Percentiles rank a stretch among this genome's conserved stretches.
Evolutionary conservation across 768 basidiomycete species (phyloP).

Genomic region (Tylopilus vinaceipallidus): DNA sequence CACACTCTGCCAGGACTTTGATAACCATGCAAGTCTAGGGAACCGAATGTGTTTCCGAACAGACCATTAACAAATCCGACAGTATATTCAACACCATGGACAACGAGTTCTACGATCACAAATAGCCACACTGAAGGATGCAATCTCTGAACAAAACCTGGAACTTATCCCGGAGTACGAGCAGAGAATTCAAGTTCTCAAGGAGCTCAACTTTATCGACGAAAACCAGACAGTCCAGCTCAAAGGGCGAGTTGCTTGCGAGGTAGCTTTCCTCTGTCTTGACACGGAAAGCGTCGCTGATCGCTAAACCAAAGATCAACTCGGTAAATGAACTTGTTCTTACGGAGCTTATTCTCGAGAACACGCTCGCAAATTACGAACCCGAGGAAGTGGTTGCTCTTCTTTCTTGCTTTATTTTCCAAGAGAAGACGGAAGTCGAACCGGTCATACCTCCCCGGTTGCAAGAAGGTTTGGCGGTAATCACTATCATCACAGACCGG

Average conservation of each 20-base stretch:
- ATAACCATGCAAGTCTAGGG: constrained; percentile 61
- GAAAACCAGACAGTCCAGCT: constrained; percentile 93
- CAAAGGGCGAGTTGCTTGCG: constrained; percentile 97
- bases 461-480: constrained; percentile 74
- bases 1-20: constrained; percentile 62
- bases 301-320: constrained; percentile 68
- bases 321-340: constrained; percentile 96
- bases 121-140: constrained; percentile 75
- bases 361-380: constrained; percentile 85
- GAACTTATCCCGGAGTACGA: constrained; percentile 98
- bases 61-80: constrained; percentile 9
- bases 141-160: constrained; percentile 94
- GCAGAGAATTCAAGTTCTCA: constrained; percentile 85
- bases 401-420: constrained; percentile 95
- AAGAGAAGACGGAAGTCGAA: constrained; percentile 93
- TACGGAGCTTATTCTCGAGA: constrained; percentile 96
- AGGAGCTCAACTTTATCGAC: constrained; percentile 91
- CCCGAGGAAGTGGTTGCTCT: constrained; percentile 96
- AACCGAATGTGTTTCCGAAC: constrained; percentile 1
- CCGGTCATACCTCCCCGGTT: constrained; percentile 79
- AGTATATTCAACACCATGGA: constrained; percentile 80
- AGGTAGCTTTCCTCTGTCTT: constrained; percentile 47
- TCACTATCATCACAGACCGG: constrained; percentile 73
- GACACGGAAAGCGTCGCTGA: background rate
- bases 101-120: constrained; percentile 71